A percentile compares a stretch with the other conserved stretches of the same genome.
Evolutionary conservation across 2,329 filamentous ascomycete genomes (phyloP).

Genomic region (Coccinonectria pachysandricola): DNA sequence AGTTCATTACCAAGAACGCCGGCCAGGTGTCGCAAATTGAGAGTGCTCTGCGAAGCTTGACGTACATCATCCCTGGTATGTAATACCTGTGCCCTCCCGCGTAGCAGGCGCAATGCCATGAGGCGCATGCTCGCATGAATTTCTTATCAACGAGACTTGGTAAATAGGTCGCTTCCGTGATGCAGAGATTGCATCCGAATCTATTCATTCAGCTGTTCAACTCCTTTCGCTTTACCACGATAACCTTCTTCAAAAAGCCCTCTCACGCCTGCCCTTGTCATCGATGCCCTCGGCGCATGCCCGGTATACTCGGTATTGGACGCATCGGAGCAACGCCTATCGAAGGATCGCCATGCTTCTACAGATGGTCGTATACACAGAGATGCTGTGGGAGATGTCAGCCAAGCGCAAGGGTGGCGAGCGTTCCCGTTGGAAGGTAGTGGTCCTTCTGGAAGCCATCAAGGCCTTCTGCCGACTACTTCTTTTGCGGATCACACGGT

Average conservation of each 20-base stretch:
- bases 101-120: too few species aligned
- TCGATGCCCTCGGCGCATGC: constrained; percentile 46
- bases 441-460: constrained; percentile 73
- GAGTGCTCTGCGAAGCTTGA: constrained; percentile 80
- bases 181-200: constrained; percentile 90
- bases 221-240: constrained; percentile 91
- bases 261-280: constrained; percentile 49
- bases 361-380: constrained; percentile 88
- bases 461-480: constrained; percentile 79
- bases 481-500: constrained; percentile 72
- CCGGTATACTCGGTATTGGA: constrained; percentile 60
- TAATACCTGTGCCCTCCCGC: too few species aligned
- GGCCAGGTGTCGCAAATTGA: constrained; percentile 93
- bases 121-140: too few species aligned
- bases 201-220: constrained; percentile 78
- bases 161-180: constrained; percentile 69
- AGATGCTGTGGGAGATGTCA: constrained; percentile 95
- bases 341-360: constrained; percentile 70
- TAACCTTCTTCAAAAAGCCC: constrained; percentile 59
- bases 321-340: constrained; percentile 57
- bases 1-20: constrained; percentile 92
- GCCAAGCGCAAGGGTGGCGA: constrained; percentile 78
- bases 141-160: constrained; percentile 4
- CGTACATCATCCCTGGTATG: constrained; percentile 84
- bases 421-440: constrained; percentile 71